phyloP scores from a whole-genome alignment of 176 grass and related monocot genomes.

The Lolium perenne region DNA sequence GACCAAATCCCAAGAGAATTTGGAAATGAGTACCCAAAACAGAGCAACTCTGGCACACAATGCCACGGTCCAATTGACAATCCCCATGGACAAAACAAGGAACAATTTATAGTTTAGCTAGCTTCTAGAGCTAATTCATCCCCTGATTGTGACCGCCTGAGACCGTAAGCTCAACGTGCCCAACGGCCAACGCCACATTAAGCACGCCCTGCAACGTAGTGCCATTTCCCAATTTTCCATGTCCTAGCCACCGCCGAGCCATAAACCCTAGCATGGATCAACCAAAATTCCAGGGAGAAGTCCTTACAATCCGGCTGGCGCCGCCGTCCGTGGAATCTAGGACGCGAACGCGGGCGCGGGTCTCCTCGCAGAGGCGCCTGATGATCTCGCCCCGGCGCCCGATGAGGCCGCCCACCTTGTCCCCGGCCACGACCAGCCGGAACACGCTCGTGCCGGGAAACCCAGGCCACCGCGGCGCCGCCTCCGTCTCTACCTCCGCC shows the following conservation, averaged over 20 bases:
- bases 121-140: neutral
- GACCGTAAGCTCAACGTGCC: too few relatives aligned
- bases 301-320: conserved; percentile 56
- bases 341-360: conserved; percentile 68
- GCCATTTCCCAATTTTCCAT: neutral
- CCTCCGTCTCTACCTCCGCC: neutral
- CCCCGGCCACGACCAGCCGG: conserved; percentile 64
- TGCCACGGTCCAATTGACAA: neutral
- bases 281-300: neutral
- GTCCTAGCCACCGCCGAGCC: neutral
- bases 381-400: conserved; percentile 69
- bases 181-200: neutral
- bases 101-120: conserved; percentile 10
- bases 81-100: neutral
- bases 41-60: neutral
- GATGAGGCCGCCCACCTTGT: conserved; percentile 74
- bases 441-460: conserved; percentile 75
- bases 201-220: neutral
- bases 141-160: neutral
- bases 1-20: neutral
- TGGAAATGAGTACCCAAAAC: neutral
- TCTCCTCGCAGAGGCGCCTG: conserved; percentile 72
- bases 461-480: conserved; percentile 63
- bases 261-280: neutral
- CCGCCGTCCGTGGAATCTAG: conserved; percentile 50